Percentiles rank a stretch among this genome's conserved stretches.
phyloP scores from a whole-genome alignment of 2,329 filamentous ascomycete genomes.

The Trichoderma afroharzianum region DNA sequence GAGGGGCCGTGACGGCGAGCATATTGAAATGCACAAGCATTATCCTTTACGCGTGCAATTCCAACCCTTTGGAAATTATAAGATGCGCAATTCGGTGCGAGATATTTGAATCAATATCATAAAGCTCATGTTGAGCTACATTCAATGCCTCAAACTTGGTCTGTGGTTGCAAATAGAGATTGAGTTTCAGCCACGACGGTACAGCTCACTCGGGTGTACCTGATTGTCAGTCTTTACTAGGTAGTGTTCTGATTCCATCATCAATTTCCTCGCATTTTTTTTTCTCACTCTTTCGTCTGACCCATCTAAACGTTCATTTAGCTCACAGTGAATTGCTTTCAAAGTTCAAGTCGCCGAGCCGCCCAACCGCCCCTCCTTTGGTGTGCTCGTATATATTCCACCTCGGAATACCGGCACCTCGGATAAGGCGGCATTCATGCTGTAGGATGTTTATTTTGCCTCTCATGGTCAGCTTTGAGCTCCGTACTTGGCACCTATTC shows the following conservation, averaged over 20 bases:
- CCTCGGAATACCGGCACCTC: background rate
- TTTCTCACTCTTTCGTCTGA: background rate
- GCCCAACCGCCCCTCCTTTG: background rate
- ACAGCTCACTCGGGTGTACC: background rate
- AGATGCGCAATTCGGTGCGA: background rate
- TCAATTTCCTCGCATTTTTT: background rate
- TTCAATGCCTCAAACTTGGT: background rate
- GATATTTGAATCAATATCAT: background rate
- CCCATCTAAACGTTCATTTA: background rate
- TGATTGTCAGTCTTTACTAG: background rate
- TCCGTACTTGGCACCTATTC: background rate
- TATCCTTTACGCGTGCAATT: background rate
- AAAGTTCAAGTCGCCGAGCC: background rate
- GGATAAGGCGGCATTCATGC: slow-evolving; percentile 3
- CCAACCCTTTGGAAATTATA: background rate
- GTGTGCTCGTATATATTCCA: background rate
- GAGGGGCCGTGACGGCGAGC: background rate
- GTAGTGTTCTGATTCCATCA: background rate
- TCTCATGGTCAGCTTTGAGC: background rate
- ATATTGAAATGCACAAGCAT: background rate
- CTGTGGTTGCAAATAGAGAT: background rate
- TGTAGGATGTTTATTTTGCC: background rate
- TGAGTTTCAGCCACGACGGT: background rate
- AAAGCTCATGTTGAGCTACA: background rate
- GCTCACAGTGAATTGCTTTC: background rate